Percentiles rank a stretch among this genome's conserved stretches.
phyloP scores from a whole-genome alignment of 1,284 basidiomycete genomes.

The Trametes hirsuta region DNA sequence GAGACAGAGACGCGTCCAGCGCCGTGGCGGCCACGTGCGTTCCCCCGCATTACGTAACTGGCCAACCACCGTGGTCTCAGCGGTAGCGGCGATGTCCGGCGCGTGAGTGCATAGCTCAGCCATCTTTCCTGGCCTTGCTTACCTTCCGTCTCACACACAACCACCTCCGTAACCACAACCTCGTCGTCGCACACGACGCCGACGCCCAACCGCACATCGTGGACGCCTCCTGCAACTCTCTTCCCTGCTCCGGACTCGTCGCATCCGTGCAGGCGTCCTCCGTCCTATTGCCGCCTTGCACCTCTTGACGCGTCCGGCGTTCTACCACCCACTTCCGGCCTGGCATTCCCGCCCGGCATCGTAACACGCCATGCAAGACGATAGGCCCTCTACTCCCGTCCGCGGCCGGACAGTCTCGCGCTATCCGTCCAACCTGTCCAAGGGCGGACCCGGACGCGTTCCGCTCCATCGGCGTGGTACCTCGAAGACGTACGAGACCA shows the following conservation, averaged over 20 bases:
- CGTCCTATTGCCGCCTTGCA: not conserved
- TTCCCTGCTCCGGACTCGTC: not conserved
- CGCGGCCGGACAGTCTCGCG: slow-evolving; percentile 39
- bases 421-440: slow-evolving; percentile 56
- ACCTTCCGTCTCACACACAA: not conserved
- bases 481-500: slow-evolving; percentile 76
- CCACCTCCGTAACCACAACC: not conserved
- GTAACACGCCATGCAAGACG: slow-evolving; percentile 9
- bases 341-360: not conserved
- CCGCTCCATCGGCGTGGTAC: slow-evolving; percentile 75
- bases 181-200: slow-evolving; percentile 1
- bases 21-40: slow-evolving; percentile 10
- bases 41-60: slow-evolving; percentile 16
- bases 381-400: slow-evolving; percentile 31
- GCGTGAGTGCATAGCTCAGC: slow-evolving; percentile 7
- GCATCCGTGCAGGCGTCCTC: slow-evolving; percentile 8
- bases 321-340: slow-evolving; percentile 1
- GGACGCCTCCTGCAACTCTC: not conserved
- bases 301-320: slow-evolving; percentile 6
- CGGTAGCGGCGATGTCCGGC: slow-evolving; percentile 12
- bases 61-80: slow-evolving; percentile 4
- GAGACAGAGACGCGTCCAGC: not conserved
- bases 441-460: slow-evolving; percentile 48
- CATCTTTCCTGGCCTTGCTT: slow-evolving; percentile 13
- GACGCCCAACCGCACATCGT: not conserved